A percentile compares a stretch with the other conserved stretches of the same genome.
Evolutionary conservation across 1,284 basidiomycete genomes (phyloP).

Genomic region (Tilletia horrida): DNA sequence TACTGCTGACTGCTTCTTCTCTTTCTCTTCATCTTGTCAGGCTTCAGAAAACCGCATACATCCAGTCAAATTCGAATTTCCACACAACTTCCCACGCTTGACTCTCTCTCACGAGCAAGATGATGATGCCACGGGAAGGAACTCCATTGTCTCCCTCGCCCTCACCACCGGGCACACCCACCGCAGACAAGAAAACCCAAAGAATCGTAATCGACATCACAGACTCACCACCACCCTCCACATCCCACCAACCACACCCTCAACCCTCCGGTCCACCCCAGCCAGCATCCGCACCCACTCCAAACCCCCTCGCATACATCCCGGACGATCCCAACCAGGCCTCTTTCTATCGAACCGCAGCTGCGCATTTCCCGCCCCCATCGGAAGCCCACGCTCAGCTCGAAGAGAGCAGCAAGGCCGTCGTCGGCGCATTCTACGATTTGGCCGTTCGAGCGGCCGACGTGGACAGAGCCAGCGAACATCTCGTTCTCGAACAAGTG

Average conservation of each 20-base stretch:
- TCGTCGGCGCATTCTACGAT: conserved; percentile 48
- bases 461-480: conserved; percentile 40
- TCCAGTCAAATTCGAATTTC: no score
- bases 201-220: conserved; percentile 5
- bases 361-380: background rate
- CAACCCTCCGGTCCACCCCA: background rate
- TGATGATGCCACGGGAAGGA: background rate
- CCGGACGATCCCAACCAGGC: conserved; percentile 13
- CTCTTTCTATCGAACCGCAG: conserved; percentile 12
- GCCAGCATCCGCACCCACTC: background rate
- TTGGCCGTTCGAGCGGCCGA: conserved; percentile 47
- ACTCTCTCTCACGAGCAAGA: no score
- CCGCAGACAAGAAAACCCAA: background rate
- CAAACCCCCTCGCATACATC: background rate
- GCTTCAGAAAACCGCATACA: no score
- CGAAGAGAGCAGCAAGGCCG: conserved; percentile 38
- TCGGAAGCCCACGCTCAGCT: conserved; percentile 29
- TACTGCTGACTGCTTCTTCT: no score
- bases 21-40: no score
- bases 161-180: background rate
- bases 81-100: no score
- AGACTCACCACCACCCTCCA: conserved; percentile 6
- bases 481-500: conserved; percentile 42
- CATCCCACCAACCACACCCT: background rate
- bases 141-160: conserved; percentile 11